These are phyloP conservation scores for Backusella sp. DNA, from an alignment of 192 early-diverging fungal genomes.

Conservation along the genomic window DNA sequence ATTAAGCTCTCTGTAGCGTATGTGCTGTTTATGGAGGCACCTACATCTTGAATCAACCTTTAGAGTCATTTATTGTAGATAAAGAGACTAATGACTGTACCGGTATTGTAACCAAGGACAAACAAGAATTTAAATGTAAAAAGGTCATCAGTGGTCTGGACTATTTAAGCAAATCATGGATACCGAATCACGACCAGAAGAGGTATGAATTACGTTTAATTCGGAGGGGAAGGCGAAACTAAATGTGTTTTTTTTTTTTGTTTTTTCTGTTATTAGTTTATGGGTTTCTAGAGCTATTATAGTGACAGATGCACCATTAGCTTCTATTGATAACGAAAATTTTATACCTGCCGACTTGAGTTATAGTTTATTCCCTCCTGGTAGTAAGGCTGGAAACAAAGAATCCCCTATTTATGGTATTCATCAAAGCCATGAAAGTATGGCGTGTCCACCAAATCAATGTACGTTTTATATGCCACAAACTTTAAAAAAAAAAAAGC, in stretches of 20 bases:
- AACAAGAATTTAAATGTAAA: conserved; percentile 43
- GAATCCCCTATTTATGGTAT: not conserved
- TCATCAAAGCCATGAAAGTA: conserved; percentile 21
- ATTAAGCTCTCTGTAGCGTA: conserved; percentile 40
- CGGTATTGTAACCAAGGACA: conserved; percentile 39
- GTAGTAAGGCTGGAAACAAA: conserved; percentile 2
- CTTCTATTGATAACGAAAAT: not conserved
- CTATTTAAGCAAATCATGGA: conserved; percentile 47
- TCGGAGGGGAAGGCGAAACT: conserved; percentile 1
- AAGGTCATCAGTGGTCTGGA: conserved; percentile 53
- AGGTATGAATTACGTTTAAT: not conserved
- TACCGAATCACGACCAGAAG: conserved; percentile 26
- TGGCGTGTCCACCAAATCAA: conserved; percentile 22
- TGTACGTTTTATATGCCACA: conserved; percentile 12
- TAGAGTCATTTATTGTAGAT: conserved; percentile 43
- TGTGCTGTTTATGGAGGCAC: conserved; percentile 91
- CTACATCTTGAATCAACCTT: conserved; percentile 71
- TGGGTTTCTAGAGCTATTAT: conserved; percentile 21
- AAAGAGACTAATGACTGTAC: conserved; percentile 38
- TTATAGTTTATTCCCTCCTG: conserved; percentile 20
- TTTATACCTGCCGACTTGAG: conserved; percentile 11
- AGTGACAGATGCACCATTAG: conserved; percentile 7
- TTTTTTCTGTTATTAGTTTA: not conserved
- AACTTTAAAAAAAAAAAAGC: not conserved
- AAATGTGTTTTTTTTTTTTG: not conserved